Percentiles rank a stretch among this genome's conserved stretches.
Evolutionary conservation across 1,284 basidiomycete species (phyloP).

Genomic region (Boletus austroedulis): DNA sequence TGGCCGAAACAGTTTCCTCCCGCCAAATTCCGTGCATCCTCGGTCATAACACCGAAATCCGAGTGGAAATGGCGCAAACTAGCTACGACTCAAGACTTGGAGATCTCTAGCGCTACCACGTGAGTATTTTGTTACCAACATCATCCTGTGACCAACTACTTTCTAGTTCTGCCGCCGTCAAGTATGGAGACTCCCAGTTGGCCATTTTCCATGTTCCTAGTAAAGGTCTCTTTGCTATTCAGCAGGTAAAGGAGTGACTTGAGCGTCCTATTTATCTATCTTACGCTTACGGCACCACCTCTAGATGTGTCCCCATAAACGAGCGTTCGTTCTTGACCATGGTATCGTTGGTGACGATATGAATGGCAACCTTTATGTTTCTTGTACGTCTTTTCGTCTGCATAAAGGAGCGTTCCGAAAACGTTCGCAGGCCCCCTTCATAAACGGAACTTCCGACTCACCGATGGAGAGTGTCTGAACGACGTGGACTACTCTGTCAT

Average conservation of each 20-base stretch:
- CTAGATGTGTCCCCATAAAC: slow-evolving; percentile 58
- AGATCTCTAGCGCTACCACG: slow-evolving; percentile 50
- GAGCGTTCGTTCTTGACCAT: slow-evolving; percentile 72
- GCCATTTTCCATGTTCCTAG: slow-evolving; percentile 63
- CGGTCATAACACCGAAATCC: slow-evolving; percentile 43
- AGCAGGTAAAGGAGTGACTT: slow-evolving; percentile 47
- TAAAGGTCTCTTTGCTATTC: slow-evolving; percentile 63
- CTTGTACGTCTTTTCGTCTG: slow-evolving; percentile 41
- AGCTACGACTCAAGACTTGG: slow-evolving; percentile 52
- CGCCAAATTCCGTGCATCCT: slow-evolving; percentile 44
- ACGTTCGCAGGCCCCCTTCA: slow-evolving; percentile 56
- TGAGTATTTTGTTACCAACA: slow-evolving; percentile 26
- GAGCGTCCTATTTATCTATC: neutral
- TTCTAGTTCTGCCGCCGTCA: slow-evolving; percentile 48
- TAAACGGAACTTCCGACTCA: slow-evolving; percentile 68
- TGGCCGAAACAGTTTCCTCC: slow-evolving; percentile 62
- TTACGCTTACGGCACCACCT: neutral
- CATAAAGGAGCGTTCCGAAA: too few species aligned
- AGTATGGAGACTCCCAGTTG: slow-evolving; percentile 71
- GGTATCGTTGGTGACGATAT: slow-evolving; percentile 62
- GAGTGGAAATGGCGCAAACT: slow-evolving; percentile 63
- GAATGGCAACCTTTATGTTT: slow-evolving; percentile 47
- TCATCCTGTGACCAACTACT: neutral
- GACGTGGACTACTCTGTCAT: slow-evolving; percentile 65
- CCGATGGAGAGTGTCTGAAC: slow-evolving; percentile 59